Conservation (phyloP, 257 asterid species). For the Schizonepeta tenuifolia region DNA sequence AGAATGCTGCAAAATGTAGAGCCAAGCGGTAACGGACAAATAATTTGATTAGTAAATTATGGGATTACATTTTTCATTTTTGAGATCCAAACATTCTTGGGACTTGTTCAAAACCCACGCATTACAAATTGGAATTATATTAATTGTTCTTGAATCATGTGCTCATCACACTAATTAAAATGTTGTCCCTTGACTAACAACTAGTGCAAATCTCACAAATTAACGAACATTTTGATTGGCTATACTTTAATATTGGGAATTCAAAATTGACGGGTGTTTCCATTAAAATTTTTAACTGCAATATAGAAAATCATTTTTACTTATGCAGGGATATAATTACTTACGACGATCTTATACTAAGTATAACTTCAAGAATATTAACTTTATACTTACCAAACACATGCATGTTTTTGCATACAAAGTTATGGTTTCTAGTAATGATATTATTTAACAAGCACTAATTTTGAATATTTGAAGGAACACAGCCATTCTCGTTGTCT, state of each 20-base stretch:
- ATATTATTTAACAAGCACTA: not conserved
- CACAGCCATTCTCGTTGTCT: not conserved
- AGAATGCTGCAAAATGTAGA: constrained; percentile 37
- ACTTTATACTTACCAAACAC: not conserved
- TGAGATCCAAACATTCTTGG: constrained; percentile 68
- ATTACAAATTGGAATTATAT: constrained; percentile 35
- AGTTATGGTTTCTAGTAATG: no score
- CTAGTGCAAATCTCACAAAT: not conserved
- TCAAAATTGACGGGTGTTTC: not conserved
- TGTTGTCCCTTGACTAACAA: constrained; percentile 24
- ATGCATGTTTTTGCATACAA: no score
- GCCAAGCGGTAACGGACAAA: constrained; percentile 57
- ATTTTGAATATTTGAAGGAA: not conserved
- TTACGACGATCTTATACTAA: no score
- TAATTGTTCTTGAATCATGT: constrained; percentile 35
- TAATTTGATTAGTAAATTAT: constrained; percentile 26
- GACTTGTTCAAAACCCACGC: constrained; percentile 60
- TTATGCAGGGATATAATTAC: no score
- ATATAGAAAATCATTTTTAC: no score
- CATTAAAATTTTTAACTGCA: not conserved
- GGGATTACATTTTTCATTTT: constrained; percentile 27
- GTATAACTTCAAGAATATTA: not conserved
- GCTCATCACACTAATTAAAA: constrained; percentile 13
- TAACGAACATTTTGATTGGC: constrained; percentile 1
- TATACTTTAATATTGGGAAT: not conserved